Percentiles rank a stretch among this genome's conserved stretches.
Evolutionary conservation across 192 early-diverging fungal species (phyloP).

Genomic region (Backusella macrospora): DNA sequence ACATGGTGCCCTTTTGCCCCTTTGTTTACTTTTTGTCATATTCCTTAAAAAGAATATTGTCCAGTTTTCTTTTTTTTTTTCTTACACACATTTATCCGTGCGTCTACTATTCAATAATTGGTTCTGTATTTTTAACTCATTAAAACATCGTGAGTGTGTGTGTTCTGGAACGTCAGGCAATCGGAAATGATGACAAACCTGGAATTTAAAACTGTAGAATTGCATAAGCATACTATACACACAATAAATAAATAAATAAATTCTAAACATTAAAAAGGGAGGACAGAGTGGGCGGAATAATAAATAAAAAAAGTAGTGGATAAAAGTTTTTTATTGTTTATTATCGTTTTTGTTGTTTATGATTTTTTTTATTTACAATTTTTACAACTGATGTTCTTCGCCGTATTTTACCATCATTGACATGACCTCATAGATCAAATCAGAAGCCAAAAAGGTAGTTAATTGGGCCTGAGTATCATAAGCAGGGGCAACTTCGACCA

Average conservation of each 20-base stretch:
- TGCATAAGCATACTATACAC: background rate
- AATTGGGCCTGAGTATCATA: conserved; percentile 48
- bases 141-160: background rate
- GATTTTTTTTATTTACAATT: conserved; percentile 4
- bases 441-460: conserved; percentile 38
- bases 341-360: background rate
- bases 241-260: background rate
- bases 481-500: conserved; percentile 49
- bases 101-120: conserved; percentile 3
- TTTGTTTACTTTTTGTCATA: background rate
- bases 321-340: background rate
- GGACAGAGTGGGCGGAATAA: background rate
- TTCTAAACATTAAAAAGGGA: background rate
- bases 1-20: background rate
- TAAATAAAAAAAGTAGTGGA: background rate
- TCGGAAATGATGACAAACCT: conserved; percentile 9
- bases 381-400: conserved; percentile 9
- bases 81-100: conserved; percentile 12
- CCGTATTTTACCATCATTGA: conserved; percentile 40
- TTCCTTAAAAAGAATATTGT: conserved; percentile 4
- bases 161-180: conserved; percentile 4
- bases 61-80: background rate
- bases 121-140: background rate
- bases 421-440: conserved; percentile 38
- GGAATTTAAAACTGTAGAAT: background rate